Percentiles rank a stretch among this genome's conserved stretches.
Conservation (phyloP, 345 rosid species). For the Carallia pectinifolia region DNA sequence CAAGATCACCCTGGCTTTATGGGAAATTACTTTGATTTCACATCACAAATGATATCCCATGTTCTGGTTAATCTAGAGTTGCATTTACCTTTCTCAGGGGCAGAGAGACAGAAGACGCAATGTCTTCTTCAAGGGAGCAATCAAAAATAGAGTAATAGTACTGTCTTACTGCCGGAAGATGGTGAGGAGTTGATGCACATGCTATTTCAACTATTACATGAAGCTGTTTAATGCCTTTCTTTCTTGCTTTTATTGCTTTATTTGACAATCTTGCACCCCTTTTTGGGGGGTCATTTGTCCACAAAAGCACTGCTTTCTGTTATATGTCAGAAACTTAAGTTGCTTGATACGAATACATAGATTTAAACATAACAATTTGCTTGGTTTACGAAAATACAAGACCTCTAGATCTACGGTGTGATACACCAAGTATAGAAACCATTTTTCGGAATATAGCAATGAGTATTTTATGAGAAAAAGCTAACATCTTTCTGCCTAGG, state of each 20-base stretch:
- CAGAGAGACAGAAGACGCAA: slow-evolving; percentile 38
- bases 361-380: too few species aligned
- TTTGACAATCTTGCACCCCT: slow-evolving; percentile 78
- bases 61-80: not conserved
- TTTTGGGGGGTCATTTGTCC: slow-evolving; percentile 75
- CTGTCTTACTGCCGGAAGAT: slow-evolving; percentile 70
- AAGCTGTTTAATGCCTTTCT: slow-evolving; percentile 42
- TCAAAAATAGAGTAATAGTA: slow-evolving; percentile 65
- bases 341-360: not conserved
- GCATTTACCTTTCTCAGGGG: slow-evolving; percentile 65
- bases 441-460: too few species aligned
- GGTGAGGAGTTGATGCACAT: slow-evolving; percentile 68
- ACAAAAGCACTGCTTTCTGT: slow-evolving; percentile 71
- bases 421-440: too few species aligned
- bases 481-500: too few species aligned
- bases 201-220: slow-evolving; percentile 73
- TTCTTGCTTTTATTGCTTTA: slow-evolving; percentile 46
- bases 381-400: too few species aligned
- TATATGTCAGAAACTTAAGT: slow-evolving; percentile 4
- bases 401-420: too few species aligned
- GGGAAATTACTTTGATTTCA: too few species aligned
- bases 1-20: not conserved
- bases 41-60: too few species aligned
- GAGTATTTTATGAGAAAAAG: not conserved
- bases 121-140: slow-evolving; percentile 76